Conservation (phyloP, 345 rosid species). For the Crucihimalaya himalaica region DNA sequence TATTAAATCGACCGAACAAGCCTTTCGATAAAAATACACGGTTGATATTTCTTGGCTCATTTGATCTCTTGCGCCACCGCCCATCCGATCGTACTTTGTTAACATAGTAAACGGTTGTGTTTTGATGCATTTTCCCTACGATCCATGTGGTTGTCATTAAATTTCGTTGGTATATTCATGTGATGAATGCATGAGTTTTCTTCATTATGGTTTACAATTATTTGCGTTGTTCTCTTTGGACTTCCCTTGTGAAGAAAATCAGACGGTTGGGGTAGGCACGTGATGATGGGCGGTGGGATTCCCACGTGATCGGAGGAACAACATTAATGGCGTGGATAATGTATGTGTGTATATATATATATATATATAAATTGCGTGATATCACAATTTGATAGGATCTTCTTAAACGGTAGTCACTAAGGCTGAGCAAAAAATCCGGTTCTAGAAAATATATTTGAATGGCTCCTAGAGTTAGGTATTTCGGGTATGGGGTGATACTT, state of each 20-base stretch:
- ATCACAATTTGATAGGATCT: not conserved
- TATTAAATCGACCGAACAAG: not conserved
- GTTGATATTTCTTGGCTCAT: not conserved
- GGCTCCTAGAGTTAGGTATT: too few species aligned
- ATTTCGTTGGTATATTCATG: not conserved
- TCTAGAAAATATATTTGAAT: too few species aligned
- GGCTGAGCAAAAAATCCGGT: too few species aligned
- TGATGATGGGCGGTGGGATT: slow-evolving; percentile 17
- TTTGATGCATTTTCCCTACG: not conserved
- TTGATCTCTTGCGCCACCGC: not conserved
- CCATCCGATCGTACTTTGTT: not conserved
- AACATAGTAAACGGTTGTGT: not conserved
- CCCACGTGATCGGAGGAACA: slow-evolving; percentile 22
- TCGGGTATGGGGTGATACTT: too few species aligned
- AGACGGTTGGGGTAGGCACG: slow-evolving; percentile 3
- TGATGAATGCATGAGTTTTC: not conserved
- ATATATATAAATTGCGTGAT: not conserved
- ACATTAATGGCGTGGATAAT: not conserved
- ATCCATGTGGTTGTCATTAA: slow-evolving; percentile 1
- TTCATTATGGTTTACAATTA: not conserved
- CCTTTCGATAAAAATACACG: not conserved
- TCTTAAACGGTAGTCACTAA: not conserved
- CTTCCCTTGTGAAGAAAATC: slow-evolving; percentile 18
- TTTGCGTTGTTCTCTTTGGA: not conserved
- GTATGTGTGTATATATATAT: not conserved